Evolutionary conservation across 1,284 basidiomycete genomes (phyloP).

Genomic region (Leccinum griseonigrum): DNA sequence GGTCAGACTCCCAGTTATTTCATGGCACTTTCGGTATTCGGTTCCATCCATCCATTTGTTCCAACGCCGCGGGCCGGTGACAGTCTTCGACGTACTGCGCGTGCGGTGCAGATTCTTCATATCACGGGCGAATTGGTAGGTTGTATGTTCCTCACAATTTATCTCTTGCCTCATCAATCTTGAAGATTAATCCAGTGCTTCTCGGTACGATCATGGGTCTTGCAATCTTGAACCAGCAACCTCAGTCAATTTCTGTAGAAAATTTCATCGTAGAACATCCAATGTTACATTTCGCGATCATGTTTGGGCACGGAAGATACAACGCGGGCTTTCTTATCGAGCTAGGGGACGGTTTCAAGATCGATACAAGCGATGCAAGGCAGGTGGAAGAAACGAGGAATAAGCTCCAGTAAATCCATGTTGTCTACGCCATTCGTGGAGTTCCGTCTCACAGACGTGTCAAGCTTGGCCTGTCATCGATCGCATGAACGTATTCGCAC

Average conservation of each 20-base stretch:
- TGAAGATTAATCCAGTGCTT: constrained; percentile 16
- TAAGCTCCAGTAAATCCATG: constrained; percentile 15
- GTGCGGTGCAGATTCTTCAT: constrained; percentile 9
- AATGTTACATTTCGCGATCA: constrained; percentile 20
- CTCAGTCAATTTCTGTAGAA: constrained; percentile 9
- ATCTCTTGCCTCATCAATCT: background rate
- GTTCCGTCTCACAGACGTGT: background rate
- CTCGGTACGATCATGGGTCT: constrained; percentile 13
- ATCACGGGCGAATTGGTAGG: constrained; percentile 21
- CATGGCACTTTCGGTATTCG: constrained; percentile 1
- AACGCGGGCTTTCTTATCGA: constrained; percentile 40
- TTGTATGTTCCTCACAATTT: background rate
- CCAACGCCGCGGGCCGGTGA: background rate
- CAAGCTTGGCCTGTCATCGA: constrained; percentile 37
- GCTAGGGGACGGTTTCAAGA: constrained; percentile 22
- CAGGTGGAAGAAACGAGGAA: constrained; percentile 12
- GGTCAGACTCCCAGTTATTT: constrained; percentile 4
- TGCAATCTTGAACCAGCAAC: background rate
- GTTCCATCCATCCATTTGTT: constrained; percentile 1
- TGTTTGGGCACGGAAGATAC: constrained; percentile 41
- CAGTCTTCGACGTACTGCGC: background rate
- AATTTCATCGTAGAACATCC: constrained; percentile 17
- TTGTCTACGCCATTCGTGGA: background rate
- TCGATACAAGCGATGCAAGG: constrained; percentile 24
- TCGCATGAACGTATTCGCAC: constrained; percentile 39